Conservation (phyloP, 148 eudicot species). For the Cornus suecica region DNA sequence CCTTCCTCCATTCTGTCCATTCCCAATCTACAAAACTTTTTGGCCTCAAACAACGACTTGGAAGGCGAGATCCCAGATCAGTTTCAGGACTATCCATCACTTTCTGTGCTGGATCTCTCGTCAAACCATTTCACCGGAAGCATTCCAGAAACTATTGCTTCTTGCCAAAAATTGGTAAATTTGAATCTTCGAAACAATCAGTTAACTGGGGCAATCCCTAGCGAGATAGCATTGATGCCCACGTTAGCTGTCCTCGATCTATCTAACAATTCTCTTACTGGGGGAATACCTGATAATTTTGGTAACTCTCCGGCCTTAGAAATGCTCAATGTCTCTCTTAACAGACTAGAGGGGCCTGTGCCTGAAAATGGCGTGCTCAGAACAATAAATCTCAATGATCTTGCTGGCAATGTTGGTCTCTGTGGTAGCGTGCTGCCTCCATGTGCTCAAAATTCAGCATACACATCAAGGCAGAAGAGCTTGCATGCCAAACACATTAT, state of each 20-base stretch:
- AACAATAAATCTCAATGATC: constrained; percentile 57
- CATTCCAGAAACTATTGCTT: constrained; percentile 69
- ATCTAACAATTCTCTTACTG: constrained; percentile 66
- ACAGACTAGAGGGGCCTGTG: constrained; percentile 62
- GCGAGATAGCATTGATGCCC: constrained; percentile 58
- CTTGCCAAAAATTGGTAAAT: constrained; percentile 61
- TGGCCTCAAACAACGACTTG: constrained; percentile 55
- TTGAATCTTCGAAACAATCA: constrained; percentile 60
- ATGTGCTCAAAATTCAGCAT: constrained; percentile 35
- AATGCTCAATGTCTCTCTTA: constrained; percentile 65
- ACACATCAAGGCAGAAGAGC: constrained; percentile 25
- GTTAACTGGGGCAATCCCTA: constrained; percentile 59
- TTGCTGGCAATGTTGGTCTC: constrained; percentile 60
- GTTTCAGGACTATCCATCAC: constrained; percentile 75
- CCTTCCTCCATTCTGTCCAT: constrained; percentile 63
- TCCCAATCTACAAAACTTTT: constrained; percentile 61
- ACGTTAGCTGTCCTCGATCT: constrained; percentile 68
- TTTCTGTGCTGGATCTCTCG: constrained; percentile 73
- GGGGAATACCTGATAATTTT: constrained; percentile 60
- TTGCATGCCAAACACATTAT: constrained; percentile 49
- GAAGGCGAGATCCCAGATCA: constrained; percentile 67
- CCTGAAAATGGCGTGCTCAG: constrained; percentile 67
- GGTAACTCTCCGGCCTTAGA: constrained; percentile 84
- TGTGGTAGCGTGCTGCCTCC: constrained; percentile 78
- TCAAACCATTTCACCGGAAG: constrained; percentile 66